Evolutionary conservation across 768 basidiomycete species (phyloP), one percentile per base, ranked within the genome.

Genomic region (Mycena belliarum): DNA sequence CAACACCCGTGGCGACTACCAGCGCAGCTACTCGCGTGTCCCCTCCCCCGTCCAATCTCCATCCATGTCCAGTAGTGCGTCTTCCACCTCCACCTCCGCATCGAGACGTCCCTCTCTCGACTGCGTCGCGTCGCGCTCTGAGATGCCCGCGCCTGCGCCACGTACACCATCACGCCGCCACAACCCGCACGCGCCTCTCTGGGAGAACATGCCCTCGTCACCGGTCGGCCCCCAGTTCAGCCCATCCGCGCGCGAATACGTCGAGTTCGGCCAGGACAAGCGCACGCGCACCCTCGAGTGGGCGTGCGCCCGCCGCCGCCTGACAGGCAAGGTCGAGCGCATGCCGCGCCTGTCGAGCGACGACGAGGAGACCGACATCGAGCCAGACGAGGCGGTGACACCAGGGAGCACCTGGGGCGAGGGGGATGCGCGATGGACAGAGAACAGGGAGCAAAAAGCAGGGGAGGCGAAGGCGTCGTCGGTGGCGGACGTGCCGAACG

Each of bases 301-400:
- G 87, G 88, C 88, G 0, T 90, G 88, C 70, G 86, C 86, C 3
- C 83, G 82, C 23, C 82, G 82, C 4, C 70, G 82, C 38, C 58
- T 82, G 10, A 76, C 76, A 6, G 82, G 79, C 33, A 83, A 79
- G 63, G 74, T 75, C 42, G 72, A 55, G 62, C 33, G 23, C 48
- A 44, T 63, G 49, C 66, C 57, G 59, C 61, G 56, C 41, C 61
- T 63, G 35, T 51, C 59, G 35, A 58, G 54, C 37, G 69, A 69
- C 38, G 74, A 73, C 28, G 70, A 73, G 16, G 81, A 79, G n/a
- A 86, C 83, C n/a, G 86, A 87, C 53, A 81, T 84, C 7, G 86
- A 86, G n/a, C 75, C 75, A 43, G 76, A 82, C 37, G 87, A 90
- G 69, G 82, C 84, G 10, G 72, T 89, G 46, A 88, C 87, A 0